These are phyloP conservation scores for Penstemon barbatus DNA, from an alignment of 257 asterid species.

Conservation along the genomic window DNA sequence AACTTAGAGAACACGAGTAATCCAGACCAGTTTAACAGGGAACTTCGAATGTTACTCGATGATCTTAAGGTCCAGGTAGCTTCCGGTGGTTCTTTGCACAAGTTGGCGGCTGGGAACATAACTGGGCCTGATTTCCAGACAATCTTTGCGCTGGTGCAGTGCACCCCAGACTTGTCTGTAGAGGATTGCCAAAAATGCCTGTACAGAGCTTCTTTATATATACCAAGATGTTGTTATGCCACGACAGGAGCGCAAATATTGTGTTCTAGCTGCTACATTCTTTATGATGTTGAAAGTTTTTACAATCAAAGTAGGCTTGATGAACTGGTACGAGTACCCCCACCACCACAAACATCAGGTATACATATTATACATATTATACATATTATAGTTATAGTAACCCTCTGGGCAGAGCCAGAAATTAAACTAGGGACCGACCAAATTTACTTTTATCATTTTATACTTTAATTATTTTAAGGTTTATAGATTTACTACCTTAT, in stretches of 20 bases:
- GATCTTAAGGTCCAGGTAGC: conserved; percentile 9
- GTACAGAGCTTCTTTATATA: background rate
- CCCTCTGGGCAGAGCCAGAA: no score
- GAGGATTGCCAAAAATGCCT: background rate
- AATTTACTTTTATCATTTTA: no score
- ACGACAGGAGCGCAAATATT: background rate
- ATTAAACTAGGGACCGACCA: no score
- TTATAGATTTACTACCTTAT: no score
- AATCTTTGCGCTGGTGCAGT: conserved; percentile 7
- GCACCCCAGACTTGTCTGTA: conserved; percentile 13
- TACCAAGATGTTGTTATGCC: background rate
- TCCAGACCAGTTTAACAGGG: conserved; percentile 5
- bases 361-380: background rate
- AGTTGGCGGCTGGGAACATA: conserved; percentile 17
- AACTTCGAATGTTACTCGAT: conserved; percentile 8
- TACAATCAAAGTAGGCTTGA: background rate
- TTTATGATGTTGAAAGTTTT: background rate
- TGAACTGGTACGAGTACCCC: background rate
- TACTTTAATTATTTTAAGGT: no score
- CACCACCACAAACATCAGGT: background rate
- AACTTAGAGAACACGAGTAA: background rate
- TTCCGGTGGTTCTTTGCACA: background rate
- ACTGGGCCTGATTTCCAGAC: conserved; percentile 2
- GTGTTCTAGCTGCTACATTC: background rate
- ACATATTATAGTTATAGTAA: no score